Percentiles rank a stretch among this genome's conserved stretches.
Conservation (phyloP, 495 filamentous ascomycete species). For the Annulohypoxylon moriforme region DNA sequence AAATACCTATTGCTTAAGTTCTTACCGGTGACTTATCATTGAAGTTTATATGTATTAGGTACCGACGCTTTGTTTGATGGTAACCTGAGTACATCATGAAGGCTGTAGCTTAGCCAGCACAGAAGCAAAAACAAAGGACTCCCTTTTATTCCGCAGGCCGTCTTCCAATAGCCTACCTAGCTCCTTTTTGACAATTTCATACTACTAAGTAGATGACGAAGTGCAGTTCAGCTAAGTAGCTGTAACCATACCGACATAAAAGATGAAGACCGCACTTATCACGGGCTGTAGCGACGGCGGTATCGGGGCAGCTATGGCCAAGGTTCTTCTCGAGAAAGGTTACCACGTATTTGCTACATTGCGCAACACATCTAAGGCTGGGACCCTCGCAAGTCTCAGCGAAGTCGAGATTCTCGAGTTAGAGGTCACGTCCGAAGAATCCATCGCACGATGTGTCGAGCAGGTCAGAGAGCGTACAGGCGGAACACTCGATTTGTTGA, state of each 20-base stretch:
- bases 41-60: too few relatives aligned
- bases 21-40: too few relatives aligned
- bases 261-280: background rate
- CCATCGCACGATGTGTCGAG: slow-evolving; percentile 24
- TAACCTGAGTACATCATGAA: too few relatives aligned
- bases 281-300: background rate
- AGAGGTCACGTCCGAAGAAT: slow-evolving; percentile 33
- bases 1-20: too few relatives aligned
- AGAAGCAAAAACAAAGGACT: background rate
- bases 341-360: background rate
- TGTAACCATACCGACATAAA: too few relatives aligned
- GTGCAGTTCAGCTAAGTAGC: too few relatives aligned
- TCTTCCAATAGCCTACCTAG: too few relatives aligned
- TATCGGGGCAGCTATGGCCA: background rate
- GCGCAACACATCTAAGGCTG: background rate
- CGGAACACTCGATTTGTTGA: slow-evolving; percentile 52
- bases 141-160: too few relatives aligned
- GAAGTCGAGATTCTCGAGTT: slow-evolving; percentile 35
- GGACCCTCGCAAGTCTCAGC: background rate
- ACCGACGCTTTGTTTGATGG: background rate
- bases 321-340: background rate
- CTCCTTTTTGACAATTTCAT: too few relatives aligned
- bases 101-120: too few relatives aligned
- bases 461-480: slow-evolving; percentile 22
- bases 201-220: too few relatives aligned